These are phyloP conservation scores for Cladophialophora yegresii DNA, from an alignment of 2,329 filamentous ascomycete species.

Conservation along the genomic window DNA sequence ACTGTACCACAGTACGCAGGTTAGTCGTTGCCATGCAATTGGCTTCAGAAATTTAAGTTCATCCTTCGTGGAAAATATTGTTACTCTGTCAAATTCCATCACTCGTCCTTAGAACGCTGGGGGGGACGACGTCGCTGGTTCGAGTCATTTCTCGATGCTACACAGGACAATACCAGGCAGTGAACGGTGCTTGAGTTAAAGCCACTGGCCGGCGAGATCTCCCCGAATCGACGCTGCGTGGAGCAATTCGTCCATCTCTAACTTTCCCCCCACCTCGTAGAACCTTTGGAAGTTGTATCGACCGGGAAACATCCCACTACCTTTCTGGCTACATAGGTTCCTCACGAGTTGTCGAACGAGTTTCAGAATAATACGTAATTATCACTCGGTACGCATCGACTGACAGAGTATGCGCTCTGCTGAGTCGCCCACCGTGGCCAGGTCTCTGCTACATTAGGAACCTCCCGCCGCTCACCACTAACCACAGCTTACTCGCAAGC, in stretches of 20 bases:
- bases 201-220: slow-evolving; percentile 5
- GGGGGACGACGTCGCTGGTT: not conserved
- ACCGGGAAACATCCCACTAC: too few relatives aligned
- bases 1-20: not conserved
- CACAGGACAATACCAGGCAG: not conserved
- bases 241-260: not conserved
- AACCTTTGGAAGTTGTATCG: not conserved
- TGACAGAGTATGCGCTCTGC: not conserved
- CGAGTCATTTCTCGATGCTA: not conserved
- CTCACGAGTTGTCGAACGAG: not conserved
- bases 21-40: not conserved
- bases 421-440: not conserved
- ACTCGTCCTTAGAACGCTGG: not conserved
- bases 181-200: not conserved
- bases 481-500: not conserved
- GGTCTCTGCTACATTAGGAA: not conserved
- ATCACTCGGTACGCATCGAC: not conserved
- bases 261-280: not conserved
- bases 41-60: not conserved
- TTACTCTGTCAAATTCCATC: not conserved
- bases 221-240: not conserved
- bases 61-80: not conserved
- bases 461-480: not conserved
- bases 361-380: not conserved
- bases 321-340: not conserved